phyloP scores from a whole-genome alignment of 2,329 filamentous ascomycete genomes.

The Aspergillus tubingensis region DNA sequence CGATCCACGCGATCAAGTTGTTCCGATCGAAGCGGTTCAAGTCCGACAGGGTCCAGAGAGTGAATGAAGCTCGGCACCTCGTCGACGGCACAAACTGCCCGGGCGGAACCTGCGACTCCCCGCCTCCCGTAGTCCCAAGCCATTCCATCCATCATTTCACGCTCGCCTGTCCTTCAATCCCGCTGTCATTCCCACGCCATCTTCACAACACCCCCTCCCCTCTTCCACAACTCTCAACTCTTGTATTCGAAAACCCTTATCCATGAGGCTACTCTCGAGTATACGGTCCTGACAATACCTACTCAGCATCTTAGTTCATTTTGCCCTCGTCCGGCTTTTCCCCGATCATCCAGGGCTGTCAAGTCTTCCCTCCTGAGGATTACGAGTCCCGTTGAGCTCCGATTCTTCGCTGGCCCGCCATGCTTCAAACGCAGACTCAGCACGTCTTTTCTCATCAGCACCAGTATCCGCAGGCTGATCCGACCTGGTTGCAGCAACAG shows the following conservation, averaged over 20 bases:
- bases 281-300: constrained; percentile 28
- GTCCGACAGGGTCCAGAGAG: background rate
- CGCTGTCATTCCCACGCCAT: constrained; percentile 5
- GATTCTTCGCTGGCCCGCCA: constrained; percentile 37
- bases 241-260: constrained; percentile 17
- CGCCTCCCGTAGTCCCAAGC: constrained; percentile 37
- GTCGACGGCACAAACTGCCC: constrained; percentile 11
- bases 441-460: constrained; percentile 64
- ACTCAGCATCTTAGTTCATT: constrained; percentile 10
- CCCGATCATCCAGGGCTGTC: constrained; percentile 25
- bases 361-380: constrained; percentile 23
- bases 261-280: constrained; percentile 33
- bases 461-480: constrained; percentile 52
- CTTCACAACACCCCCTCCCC: background rate
- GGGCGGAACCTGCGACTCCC: constrained; percentile 33
- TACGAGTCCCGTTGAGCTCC: constrained; percentile 19
- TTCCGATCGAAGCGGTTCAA: background rate
- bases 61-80: constrained; percentile 1
- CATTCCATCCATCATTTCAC: constrained; percentile 27
- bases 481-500: constrained; percentile 44
- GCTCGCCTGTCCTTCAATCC: constrained; percentile 22
- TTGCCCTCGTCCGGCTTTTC: constrained; percentile 14
- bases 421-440: constrained; percentile 56
- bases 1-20: background rate
- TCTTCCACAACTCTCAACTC: background rate